Base-by-base conservation (phyloP, 2,329 filamentous ascomycete genomes). In the Biscogniauxia mediterranea region DNA sequence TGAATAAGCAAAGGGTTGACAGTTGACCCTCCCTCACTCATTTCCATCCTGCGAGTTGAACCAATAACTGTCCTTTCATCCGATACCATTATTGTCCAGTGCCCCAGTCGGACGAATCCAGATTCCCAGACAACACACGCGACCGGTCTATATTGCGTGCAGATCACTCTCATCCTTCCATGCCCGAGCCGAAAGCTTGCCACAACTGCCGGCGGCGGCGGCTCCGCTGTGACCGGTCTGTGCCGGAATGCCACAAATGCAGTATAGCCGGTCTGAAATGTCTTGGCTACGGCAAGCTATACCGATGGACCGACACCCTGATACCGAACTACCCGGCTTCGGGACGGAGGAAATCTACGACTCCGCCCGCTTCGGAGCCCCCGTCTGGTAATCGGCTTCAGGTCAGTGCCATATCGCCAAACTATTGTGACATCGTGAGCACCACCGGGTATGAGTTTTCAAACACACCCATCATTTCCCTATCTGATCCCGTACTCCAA, bases 201-300 rank as follows among this genome's bases (percentile, higher is more conserved):
- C 84, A 88, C 74, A 87, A 86, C 74, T 88, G 85, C 74, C 84
- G 85, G 62, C 81, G 81, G 60, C 81, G 81, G 69, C 82, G 86
- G 66, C 80, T 85, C 71, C 83, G 85, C 69, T 89, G 86, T 73
- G 86, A 89, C 73, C 80, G 82, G 62, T 87, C 85, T 38, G 75
- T 82, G 55, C 85, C 85, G 25, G 78, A 75, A 61, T 88, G 86
- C 72, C 80, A 83, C 68, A 88, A 88, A 76, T 88, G 85, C 72
- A 73, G 77, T 58, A 78, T 76, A 67, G 77, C 80, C 51, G 84
- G 84, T 26, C 78, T 83, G 70, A 78, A 83, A 67, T 89, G 86
- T 75, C 81, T 86, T 63, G 86, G 86, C 49, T 88, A 88, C 72
- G 85, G 83, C 62, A 82, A 81, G 69, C 73, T 87, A 54, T 83